These are phyloP conservation scores for Geotrichum aggregatum DNA, from an alignment of 1,139 yeast genomes.

Conservation along the genomic window DNA sequence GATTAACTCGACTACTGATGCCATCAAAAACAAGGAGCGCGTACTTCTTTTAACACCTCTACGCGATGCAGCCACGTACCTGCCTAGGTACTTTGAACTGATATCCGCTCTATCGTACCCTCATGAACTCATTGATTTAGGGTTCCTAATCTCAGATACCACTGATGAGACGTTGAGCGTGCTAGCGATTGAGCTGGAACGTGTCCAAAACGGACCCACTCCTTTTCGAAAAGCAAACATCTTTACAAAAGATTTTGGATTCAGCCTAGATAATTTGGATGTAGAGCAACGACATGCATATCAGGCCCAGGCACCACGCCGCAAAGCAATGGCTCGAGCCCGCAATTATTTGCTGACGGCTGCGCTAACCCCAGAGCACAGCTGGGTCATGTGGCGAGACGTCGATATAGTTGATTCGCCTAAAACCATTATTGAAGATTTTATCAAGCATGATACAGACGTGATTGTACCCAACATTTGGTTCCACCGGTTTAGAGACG, in stretches of 20 bases:
- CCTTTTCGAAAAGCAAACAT: constrained; percentile 70
- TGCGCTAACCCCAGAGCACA: constrained; percentile 77
- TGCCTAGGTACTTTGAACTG: constrained; percentile 80
- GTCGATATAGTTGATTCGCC: constrained; percentile 85
- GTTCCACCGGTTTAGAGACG: constrained; percentile 72
- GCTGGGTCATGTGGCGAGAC: constrained; percentile 95
- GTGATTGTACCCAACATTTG: constrained; percentile 87
- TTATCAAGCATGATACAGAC: constrained; percentile 72
- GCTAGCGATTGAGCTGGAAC: constrained; percentile 46
- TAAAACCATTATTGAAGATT: constrained; percentile 68
- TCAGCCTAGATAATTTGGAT: constrained; percentile 63
- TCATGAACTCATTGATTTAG: constrained; percentile 74
- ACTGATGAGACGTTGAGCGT: constrained; percentile 65
- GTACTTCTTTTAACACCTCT: constrained; percentile 72
- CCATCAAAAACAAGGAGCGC: constrained; percentile 56
- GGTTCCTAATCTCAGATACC: constrained; percentile 78
- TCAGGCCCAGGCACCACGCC: constrained; percentile 80
- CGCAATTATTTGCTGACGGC: constrained; percentile 79
- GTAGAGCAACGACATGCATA: constrained; percentile 73
- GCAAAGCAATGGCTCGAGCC: constrained; percentile 87
- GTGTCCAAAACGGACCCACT: constrained; percentile 36
- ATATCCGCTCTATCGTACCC: constrained; percentile 82
- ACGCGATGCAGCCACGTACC: constrained; percentile 73
- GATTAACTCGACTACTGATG: constrained; percentile 46
- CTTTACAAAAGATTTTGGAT: constrained; percentile 80